phyloP scores from a whole-genome alignment of 257 asterid species.

The Solanum arcanum region DNA sequence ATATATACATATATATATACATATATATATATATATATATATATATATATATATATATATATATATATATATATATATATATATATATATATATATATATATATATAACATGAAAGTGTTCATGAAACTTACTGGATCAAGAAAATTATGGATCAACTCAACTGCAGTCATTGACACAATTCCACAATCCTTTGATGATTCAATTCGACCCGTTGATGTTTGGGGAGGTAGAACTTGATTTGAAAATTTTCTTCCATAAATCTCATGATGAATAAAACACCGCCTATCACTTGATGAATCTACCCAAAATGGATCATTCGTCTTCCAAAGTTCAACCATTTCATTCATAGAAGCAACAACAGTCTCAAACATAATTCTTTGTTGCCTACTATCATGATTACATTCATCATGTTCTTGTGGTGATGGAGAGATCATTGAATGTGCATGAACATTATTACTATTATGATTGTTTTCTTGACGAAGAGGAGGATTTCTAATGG shows the following conservation, averaged over 20 bases:
- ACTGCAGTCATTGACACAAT: conserved; percentile 41
- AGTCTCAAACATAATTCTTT: conserved; percentile 20
- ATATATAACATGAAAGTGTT: not conserved
- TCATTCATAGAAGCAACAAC: conserved; percentile 41
- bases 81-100: too few relatives aligned
- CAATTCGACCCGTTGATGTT: conserved; percentile 33
- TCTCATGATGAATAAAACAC: conserved; percentile 24
- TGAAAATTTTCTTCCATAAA: conserved; percentile 44
- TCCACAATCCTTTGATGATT: conserved; percentile 58
- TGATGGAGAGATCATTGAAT: conserved; percentile 2
- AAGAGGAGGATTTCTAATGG: not conserved
- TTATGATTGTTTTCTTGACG: not conserved
- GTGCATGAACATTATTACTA: not conserved
- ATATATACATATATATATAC: too few relatives aligned
- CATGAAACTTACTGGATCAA: conserved; percentile 32
- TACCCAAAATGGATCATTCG: conserved; percentile 56
- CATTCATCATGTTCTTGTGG: not conserved
- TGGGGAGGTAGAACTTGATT: conserved; percentile 13
- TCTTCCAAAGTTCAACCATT: conserved; percentile 33
- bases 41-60: too few relatives aligned
- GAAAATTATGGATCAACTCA: conserved; percentile 43
- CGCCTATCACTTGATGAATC: conserved; percentile 32
- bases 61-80: too few relatives aligned
- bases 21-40: too few relatives aligned
- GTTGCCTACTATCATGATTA: conserved; percentile 13